Percentiles rank a stretch among this genome's conserved stretches.
These are phyloP conservation scores for Suhomyces coccinellae DNA, from an alignment of 1,139 yeast species.

Conservation along the genomic window DNA sequence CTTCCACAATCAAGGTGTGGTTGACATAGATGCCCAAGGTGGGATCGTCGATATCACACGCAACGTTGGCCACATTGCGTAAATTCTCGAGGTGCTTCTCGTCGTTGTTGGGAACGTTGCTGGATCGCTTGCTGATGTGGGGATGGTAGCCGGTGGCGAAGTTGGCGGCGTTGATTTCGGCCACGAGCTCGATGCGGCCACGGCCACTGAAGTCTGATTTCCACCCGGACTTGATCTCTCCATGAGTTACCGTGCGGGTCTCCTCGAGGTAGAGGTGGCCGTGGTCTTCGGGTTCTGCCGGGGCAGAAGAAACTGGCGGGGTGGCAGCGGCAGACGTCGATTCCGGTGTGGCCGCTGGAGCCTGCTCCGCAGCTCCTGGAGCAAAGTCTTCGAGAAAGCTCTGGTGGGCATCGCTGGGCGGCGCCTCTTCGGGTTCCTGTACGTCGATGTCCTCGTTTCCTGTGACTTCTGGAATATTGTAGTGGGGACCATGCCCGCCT, in stretches of 20 bases:
- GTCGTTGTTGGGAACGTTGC: conserved; percentile 30
- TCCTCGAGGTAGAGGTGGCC: conserved; percentile 65
- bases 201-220: conserved; percentile 79
- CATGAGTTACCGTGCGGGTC: conserved; percentile 67
- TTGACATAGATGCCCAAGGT: conserved; percentile 71
- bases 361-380: conserved; percentile 20
- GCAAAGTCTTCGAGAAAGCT: conserved; percentile 11
- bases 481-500: conserved; percentile 11
- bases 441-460: conserved; percentile 8
- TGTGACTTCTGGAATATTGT: background rate
- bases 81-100: conserved; percentile 24
- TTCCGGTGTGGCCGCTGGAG: conserved; percentile 29
- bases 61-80: conserved; percentile 55
- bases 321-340: background rate
- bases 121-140: conserved; percentile 30
- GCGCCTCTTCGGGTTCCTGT: conserved; percentile 9
- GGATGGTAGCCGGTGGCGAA: conserved; percentile 57
- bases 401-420: conserved; percentile 16
- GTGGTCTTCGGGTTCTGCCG: conserved; percentile 17
- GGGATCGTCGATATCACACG: conserved; percentile 84
- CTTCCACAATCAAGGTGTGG: conserved; percentile 78
- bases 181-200: conserved; percentile 77
- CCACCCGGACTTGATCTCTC: conserved; percentile 90
- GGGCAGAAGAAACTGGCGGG: conserved; percentile 1
- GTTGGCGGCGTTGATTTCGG: conserved; percentile 59